Evolutionary conservation across 2,329 filamentous ascomycete genomes (phyloP), one percentile per base, ranked within the genome.

Genomic region (Gaeumannomyces sp.): DNA sequence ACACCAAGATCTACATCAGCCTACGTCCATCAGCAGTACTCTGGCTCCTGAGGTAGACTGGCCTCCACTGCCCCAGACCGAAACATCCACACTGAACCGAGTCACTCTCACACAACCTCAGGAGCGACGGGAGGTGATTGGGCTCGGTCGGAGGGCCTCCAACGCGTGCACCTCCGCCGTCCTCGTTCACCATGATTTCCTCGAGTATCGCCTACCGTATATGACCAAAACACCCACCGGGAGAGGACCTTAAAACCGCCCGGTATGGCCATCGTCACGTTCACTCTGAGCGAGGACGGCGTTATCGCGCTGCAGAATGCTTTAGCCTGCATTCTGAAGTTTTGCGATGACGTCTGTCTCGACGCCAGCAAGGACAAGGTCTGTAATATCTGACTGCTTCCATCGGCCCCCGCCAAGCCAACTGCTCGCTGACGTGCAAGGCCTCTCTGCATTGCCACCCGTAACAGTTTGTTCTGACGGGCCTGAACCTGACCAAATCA

Each of bases 401-500:
- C 25, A n/a, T 31, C 13, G 31, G 38, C 61, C 35, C 33, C 19
- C 60, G n/a, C 28, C 19, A 25, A 57, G 16, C 25, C 31, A 53
- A n/a, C 45, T n/a, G 22, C n/a, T 31, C 33, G 35, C n/a, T 27
- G 35, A 59, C 35, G 38, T 14, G 6, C 10, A 11, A n/a, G 7
- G 22, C n/a, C n/a, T 53, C 45, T 11, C 45, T n/a, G 45, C n/a
- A 38, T 64, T 60, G 7, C 45, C 8, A 4, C 8, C 45, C n/a
- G 45, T 25, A 61, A 61, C 60, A 91, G 90, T 83, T 94, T 68
- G 81, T 88, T 5, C 80, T 94, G 64, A 92, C 89, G 19, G 87
- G 90, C 19, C 79, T 94, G 68, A 94, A 94, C 73, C 84, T 85
- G n/a, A 91, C 90, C 65, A 92, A 91, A 72, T 92, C 91, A 4